Conservation (phyloP, 495 filamentous ascomycete genomes). For the Aspergillus sparsus region DNA sequence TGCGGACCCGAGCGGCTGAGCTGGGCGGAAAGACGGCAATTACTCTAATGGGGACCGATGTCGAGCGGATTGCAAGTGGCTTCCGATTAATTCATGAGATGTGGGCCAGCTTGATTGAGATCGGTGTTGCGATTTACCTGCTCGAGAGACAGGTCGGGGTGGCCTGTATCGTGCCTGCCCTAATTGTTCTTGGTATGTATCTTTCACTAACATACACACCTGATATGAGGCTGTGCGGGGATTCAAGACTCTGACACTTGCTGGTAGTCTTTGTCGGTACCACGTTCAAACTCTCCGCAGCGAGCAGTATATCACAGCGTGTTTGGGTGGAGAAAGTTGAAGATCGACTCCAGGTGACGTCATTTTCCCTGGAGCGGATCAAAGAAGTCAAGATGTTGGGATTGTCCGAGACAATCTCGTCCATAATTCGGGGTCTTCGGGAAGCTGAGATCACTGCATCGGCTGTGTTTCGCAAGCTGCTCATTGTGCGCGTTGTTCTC, state of each 20-base stretch:
- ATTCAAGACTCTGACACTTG: not conserved
- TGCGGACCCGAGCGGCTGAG: not conserved
- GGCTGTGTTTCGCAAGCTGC: conserved; percentile 9
- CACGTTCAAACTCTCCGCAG: conserved; percentile 6
- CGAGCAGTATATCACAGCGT: conserved; percentile 1
- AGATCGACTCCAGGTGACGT: not conserved
- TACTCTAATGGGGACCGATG: conserved; percentile 12
- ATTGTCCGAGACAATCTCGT: conserved; percentile 1
- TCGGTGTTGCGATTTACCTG: conserved; percentile 1
- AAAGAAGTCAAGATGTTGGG: conserved; percentile 13
- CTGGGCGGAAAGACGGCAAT: conserved; percentile 4
- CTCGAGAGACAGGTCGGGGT: conserved; percentile 13
- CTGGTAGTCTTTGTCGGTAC: conserved; percentile 1
- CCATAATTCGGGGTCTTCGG: conserved; percentile 1
- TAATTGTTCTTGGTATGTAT: conserved; percentile 5
- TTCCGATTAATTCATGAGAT: conserved; percentile 4
- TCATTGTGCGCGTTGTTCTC: conserved; percentile 1
- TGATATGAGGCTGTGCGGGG: not conserved
- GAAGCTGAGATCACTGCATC: conserved; percentile 2
- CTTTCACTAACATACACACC: not conserved
- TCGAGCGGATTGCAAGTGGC: conserved; percentile 7
- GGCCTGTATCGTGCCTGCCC: not conserved
- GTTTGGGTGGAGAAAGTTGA: conserved; percentile 10
- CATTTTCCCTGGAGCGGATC: conserved; percentile 8
- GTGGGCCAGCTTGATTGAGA: conserved; percentile 11